Evolutionary conservation across 805 yeast genomes (phyloP), one percentile per base, ranked within the genome.

Genomic region (Komagataella pseudopastoris): DNA sequence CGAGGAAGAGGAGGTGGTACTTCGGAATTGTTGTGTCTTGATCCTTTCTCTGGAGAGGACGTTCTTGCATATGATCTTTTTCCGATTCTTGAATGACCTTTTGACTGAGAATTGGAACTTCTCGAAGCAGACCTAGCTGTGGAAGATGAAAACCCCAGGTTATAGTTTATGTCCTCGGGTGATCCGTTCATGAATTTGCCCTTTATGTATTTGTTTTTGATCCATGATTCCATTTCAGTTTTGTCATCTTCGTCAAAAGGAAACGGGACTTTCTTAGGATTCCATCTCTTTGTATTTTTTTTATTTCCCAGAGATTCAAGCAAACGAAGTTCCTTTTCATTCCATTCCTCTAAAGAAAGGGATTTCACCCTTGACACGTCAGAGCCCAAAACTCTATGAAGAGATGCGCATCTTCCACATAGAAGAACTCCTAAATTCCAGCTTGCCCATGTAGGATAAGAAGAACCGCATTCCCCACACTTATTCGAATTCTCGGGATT

Each of bases 381-480:
- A 1, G 71, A 58, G 0, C 88, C 86, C 46, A 86, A 69, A 52
- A 76, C 76, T 54, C 88, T 71, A 64, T 88, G 96, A 39, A 81
- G 73, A 3, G 87, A 79, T 6, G 95, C 91, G 72, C 96, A 88
- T 56, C 93, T 70, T 14, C 93, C 93, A 69, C 96, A 88, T 16
- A 88, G 69, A 53, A 88, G 81, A 4, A 86, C 67, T 23, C 95
- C 95, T 46, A 86, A 58, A 47, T 68, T 65, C 66, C 64, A 65
- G 7, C 69, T 64, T 2, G 71, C 70, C 71, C 71, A 67, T 4
- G 85, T 86, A 6, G 95, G 93, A 63, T 75, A 81, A 3, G 76
- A 61, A 4, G 79, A 68, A 2, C 78, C 77, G 67, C 95, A 87
- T 62, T 87, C 96, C 44, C 89, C 95, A 64, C 96, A 87, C 61